A percentile compares a stretch with the other conserved stretches of the same genome.
These are phyloP conservation scores for Mycena albidolilacea DNA, from an alignment of 768 basidiomycete species.

Conservation along the genomic window DNA sequence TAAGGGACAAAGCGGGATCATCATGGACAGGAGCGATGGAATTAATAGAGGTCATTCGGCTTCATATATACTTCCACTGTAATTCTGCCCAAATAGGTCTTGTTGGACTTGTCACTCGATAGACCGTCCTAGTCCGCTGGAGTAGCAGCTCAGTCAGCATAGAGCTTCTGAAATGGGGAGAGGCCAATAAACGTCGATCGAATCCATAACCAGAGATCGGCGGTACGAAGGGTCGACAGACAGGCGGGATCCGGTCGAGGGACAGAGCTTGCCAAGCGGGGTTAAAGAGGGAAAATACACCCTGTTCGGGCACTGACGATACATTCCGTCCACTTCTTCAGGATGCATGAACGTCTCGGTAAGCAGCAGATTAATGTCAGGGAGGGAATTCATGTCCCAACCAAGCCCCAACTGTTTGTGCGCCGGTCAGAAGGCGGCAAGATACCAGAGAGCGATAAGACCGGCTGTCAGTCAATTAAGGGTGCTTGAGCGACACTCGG, in stretches of 20 bases:
- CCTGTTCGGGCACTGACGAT: not conserved
- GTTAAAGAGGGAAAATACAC: not conserved
- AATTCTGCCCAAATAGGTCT: not conserved
- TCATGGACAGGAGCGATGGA: not conserved
- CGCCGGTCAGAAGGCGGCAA: not conserved
- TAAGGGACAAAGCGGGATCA: not conserved
- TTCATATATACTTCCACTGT: not conserved
- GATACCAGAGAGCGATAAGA: not conserved
- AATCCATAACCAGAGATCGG: not conserved
- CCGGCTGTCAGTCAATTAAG: not conserved
- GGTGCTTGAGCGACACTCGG: constrained; percentile 1
- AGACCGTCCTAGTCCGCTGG: not conserved
- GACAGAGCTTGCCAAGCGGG: not conserved
- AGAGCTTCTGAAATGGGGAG: not conserved
- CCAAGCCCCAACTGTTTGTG: no score
- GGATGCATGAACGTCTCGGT: not conserved
- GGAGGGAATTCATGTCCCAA: no score
- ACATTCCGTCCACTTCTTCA: not conserved
- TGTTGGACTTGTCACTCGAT: not conserved
- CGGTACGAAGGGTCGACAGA: not conserved
- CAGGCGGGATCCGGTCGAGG: not conserved
- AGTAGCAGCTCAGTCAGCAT: not conserved
- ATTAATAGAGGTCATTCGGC: not conserved
- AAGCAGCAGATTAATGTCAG: not conserved
- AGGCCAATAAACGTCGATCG: not conserved